Evolutionary conservation across 2,329 filamentous ascomycete genomes (phyloP).

Genomic region (Ceratocystiopsis sp.): DNA sequence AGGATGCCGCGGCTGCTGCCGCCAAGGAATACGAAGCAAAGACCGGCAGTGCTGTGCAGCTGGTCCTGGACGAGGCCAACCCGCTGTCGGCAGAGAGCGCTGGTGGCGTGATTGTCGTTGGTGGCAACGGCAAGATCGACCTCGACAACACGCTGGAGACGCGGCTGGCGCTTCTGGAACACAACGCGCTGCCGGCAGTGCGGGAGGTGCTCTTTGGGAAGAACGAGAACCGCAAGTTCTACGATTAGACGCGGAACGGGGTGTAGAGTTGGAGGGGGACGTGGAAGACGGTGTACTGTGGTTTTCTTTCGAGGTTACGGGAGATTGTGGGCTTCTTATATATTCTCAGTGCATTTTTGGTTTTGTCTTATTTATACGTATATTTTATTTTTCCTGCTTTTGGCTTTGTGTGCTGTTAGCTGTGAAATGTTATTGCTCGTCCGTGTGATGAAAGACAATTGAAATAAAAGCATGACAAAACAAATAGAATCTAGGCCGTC

Average conservation of each 20-base stretch:
- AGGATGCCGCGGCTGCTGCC: slow-evolving; percentile 63
- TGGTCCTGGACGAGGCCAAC: slow-evolving; percentile 62
- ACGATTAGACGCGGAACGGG: slow-evolving; percentile 37
- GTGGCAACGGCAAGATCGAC: slow-evolving; percentile 81
- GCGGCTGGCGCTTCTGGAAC: slow-evolving; percentile 68
- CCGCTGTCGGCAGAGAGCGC: slow-evolving; percentile 53
- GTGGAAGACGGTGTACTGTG: too few relatives aligned
- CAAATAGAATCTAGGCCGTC: too few relatives aligned
- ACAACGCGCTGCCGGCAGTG: slow-evolving; percentile 68
- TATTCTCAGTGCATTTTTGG: neutral
- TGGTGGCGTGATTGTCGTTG: slow-evolving; percentile 67
- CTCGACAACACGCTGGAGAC: slow-evolving; percentile 98
- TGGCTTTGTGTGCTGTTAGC: neutral
- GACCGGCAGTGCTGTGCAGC: slow-evolving; percentile 49
- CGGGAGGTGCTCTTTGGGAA: slow-evolving; percentile 78
- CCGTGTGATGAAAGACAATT: too few relatives aligned
- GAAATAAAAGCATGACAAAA: too few relatives aligned
- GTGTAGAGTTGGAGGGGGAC: too few relatives aligned
- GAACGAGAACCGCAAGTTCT: slow-evolving; percentile 93
- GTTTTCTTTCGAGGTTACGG: too few relatives aligned
- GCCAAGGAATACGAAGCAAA: slow-evolving; percentile 71
- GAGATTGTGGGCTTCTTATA: neutral
- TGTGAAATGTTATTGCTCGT: too few relatives aligned
- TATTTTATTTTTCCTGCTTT: neutral
- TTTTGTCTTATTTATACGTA: too few relatives aligned